Evolutionary conservation across 805 yeast species (phyloP).

Genomic region (Zygosaccharomyces pseudorouxii): DNA sequence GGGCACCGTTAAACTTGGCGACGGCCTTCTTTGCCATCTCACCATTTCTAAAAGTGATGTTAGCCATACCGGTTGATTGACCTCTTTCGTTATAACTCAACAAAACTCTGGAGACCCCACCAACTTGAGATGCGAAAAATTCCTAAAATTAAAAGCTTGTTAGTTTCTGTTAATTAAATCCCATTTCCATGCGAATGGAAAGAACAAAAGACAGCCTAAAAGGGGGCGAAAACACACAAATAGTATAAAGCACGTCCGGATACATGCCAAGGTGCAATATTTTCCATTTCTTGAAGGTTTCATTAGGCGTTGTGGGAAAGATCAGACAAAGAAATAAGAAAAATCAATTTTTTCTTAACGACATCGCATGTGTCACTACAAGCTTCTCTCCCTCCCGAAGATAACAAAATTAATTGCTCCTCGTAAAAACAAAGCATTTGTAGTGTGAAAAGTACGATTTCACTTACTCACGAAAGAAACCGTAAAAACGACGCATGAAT

Average conservation of each 20-base stretch:
- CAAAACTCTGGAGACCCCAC: constrained; percentile 69
- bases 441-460: not conserved
- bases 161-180: constrained; percentile 10
- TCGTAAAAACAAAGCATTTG: constrained; percentile 6
- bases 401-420: constrained; percentile 34
- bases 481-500: not conserved
- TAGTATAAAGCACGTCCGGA: not conserved
- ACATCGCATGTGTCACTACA: not conserved
- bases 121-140: constrained; percentile 82
- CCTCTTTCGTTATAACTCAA: constrained; percentile 84
- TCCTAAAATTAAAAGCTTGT: constrained; percentile 50
- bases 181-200: constrained; percentile 2
- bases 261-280: not conserved
- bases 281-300: constrained; percentile 5
- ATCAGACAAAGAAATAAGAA: not conserved
- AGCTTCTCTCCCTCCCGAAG: constrained; percentile 17
- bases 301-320: constrained; percentile 6
- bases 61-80: constrained; percentile 86
- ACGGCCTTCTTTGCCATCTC: constrained; percentile 76
- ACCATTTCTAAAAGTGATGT: constrained; percentile 65
- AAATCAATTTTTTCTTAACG: not conserved
- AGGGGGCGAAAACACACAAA: not conserved
- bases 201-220: constrained; percentile 6
- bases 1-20: constrained; percentile 83
- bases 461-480: not conserved